phyloP scores from a whole-genome alignment of 2,329 filamentous ascomycete species.

The Coniosporium tulheliwenetii region DNA sequence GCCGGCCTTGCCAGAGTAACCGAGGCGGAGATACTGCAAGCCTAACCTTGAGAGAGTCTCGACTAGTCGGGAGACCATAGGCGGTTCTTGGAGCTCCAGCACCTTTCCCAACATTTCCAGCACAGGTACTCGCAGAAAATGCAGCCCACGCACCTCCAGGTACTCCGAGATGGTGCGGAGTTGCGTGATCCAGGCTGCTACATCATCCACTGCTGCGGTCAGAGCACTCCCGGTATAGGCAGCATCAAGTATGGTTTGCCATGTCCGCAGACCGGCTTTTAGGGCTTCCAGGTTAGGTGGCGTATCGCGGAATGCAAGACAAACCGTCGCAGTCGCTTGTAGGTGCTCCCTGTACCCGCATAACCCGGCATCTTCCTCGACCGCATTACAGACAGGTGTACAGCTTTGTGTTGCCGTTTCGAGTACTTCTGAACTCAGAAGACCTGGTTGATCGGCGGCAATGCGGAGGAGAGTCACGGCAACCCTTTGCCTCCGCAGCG shows the following conservation, averaged over 20 bases:
- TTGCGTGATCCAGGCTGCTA: slow-evolving; percentile 31
- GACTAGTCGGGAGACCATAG: slow-evolving; percentile 22
- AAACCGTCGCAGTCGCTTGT: slow-evolving; percentile 19
- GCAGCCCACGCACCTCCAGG: slow-evolving; percentile 40
- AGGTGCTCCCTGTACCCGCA: slow-evolving; percentile 17
- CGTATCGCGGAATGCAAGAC: slow-evolving; percentile 24
- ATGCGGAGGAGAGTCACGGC: slow-evolving; percentile 14
- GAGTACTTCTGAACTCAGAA: slow-evolving; percentile 10
- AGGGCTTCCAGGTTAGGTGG: slow-evolving; percentile 12
- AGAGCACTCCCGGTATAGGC: slow-evolving; percentile 21
- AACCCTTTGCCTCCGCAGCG: slow-evolving; percentile 16
- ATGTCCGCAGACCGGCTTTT: slow-evolving; percentile 15
- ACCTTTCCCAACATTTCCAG: slow-evolving; percentile 32
- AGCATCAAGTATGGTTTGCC: slow-evolving; percentile 21
- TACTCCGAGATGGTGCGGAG: slow-evolving; percentile 40
- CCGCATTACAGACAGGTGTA: neutral
- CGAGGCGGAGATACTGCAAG: slow-evolving; percentile 41
- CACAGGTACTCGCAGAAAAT: slow-evolving; percentile 31
- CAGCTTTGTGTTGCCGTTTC: neutral
- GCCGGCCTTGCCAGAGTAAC: slow-evolving; percentile 43
- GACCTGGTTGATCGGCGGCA: slow-evolving; percentile 44
- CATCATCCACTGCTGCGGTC: slow-evolving; percentile 31
- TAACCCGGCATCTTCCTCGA: slow-evolving; percentile 17
- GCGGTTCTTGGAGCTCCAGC: slow-evolving; percentile 26
- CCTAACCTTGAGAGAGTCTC: slow-evolving; percentile 30